A percentile compares a stretch with the other conserved stretches of the same genome.
Conservation (phyloP, 1,284 basidiomycete species). For the Pseudozyma tsukubaensis region DNA sequence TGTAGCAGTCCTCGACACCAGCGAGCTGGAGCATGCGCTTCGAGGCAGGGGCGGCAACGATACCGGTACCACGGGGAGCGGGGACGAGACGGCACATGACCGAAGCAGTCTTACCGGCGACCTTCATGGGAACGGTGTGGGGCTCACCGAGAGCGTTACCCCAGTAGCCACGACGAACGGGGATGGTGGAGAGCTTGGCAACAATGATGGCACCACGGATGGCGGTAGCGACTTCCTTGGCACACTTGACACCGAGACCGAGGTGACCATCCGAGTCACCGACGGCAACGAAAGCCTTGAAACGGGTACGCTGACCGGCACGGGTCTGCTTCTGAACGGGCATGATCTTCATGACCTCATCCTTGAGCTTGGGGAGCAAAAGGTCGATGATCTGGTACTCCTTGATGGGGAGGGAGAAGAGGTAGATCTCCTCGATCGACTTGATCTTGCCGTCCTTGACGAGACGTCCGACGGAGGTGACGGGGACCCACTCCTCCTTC, state of each 20-base stretch:
- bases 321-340: constrained; percentile 99
- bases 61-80: constrained; percentile 96
- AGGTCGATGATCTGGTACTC: constrained; percentile 69
- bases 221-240: constrained; percentile 99
- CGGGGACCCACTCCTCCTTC: constrained; percentile 91
- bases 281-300: constrained; percentile 99
- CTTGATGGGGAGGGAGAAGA: constrained; percentile 90
- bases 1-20: constrained; percentile 93
- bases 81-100: constrained; percentile 99
- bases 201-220: constrained; percentile 99
- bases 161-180: constrained; percentile 99
- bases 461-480: constrained; percentile 98
- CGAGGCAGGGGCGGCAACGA: constrained; percentile 97
- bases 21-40: constrained; percentile 98
- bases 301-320: constrained; percentile 98
- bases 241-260: constrained; percentile 99
- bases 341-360: constrained; percentile 99
- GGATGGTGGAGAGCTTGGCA: constrained; percentile 93
- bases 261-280: constrained; percentile 96
- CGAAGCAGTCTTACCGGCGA: constrained; percentile 97
- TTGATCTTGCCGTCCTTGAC: constrained; percentile 99
- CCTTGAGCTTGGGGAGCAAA: constrained; percentile 69
- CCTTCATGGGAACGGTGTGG: constrained; percentile 98
- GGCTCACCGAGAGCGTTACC: constrained; percentile 85
- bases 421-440: constrained; percentile 99